Evolutionary conservation across 1,284 basidiomycete species (phyloP).

Genomic region (Mycosarcoma maydis): DNA sequence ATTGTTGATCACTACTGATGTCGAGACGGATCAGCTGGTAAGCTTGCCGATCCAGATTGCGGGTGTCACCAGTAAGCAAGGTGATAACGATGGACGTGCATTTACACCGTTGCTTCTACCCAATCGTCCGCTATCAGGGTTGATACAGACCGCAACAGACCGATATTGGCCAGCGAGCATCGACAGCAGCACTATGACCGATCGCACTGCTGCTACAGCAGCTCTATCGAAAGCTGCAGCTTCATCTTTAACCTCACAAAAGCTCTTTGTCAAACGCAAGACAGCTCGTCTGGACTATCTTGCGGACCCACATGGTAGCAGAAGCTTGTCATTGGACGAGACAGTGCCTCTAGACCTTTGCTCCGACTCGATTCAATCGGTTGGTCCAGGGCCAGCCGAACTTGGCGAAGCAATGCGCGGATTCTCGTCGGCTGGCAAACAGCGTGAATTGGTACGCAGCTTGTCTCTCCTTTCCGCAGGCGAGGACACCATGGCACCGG

Average conservation of each 20-base stretch:
- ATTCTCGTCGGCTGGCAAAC: constrained; percentile 77
- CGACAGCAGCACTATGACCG: constrained; percentile 18
- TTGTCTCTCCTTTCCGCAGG: constrained; percentile 25
- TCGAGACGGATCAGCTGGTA: constrained; percentile 52
- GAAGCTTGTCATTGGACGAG: constrained; percentile 73
- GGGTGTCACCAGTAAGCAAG: neutral
- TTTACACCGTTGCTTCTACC: constrained; percentile 83
- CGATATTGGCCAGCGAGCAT: constrained; percentile 76
- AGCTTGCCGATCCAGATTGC: constrained; percentile 44
- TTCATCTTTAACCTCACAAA: constrained; percentile 20
- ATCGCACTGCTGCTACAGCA: neutral
- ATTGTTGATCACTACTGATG: constrained; percentile 80
- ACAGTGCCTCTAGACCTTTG: constrained; percentile 17
- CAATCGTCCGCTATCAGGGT: constrained; percentile 70
- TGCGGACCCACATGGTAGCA: constrained; percentile 89
- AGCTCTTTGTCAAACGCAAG: constrained; percentile 81
- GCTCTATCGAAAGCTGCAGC: neutral
- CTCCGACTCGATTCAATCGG: constrained; percentile 5
- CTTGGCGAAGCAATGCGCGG: constrained; percentile 83
- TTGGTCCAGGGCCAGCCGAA: constrained; percentile 69
- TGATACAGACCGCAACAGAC: constrained; percentile 86
- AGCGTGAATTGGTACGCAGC: constrained; percentile 50
- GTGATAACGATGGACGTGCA: neutral
- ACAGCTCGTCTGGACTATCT: constrained; percentile 91
- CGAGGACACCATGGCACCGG: constrained; percentile 70